Percentiles rank a stretch among this genome's conserved stretches.
These are phyloP conservation scores for Shiraia sp. DNA, from an alignment of 2,329 filamentous ascomycete genomes.

Conservation along the genomic window DNA sequence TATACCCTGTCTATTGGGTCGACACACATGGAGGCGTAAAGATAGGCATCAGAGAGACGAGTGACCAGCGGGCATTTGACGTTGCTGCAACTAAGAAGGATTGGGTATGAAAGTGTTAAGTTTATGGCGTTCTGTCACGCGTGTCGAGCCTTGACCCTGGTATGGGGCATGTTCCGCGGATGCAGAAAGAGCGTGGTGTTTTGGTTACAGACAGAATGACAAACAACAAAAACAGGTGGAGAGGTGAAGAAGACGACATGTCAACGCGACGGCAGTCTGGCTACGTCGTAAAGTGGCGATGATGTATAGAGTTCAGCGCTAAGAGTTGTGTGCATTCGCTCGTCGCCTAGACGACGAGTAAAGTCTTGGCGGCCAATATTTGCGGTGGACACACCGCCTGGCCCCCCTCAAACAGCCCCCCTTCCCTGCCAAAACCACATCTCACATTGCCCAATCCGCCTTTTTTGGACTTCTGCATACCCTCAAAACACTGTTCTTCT, in stretches of 20 bases:
- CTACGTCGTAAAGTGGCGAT: no score
- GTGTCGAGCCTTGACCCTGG: not conserved
- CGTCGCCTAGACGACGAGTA: slow-evolving; percentile 6
- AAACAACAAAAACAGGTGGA: not conserved
- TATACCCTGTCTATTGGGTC: not conserved
- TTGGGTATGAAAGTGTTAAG: no score
- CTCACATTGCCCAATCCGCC: slow-evolving; percentile 13
- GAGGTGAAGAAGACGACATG: no score
- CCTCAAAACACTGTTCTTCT: slow-evolving; percentile 4
- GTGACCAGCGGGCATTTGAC: no score
- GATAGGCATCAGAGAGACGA: no score
- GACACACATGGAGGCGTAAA: no score
- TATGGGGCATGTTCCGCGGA: not conserved
- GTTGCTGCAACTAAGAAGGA: no score
- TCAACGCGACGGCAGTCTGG: no score
- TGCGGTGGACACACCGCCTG: slow-evolving; percentile 10
- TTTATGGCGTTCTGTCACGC: no score
- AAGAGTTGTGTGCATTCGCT: not conserved
- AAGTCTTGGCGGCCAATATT: slow-evolving; percentile 9
- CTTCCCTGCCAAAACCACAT: slow-evolving; percentile 12
- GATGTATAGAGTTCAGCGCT: not conserved
- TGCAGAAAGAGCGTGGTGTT: not conserved
- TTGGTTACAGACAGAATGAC: not conserved
- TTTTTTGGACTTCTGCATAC: slow-evolving; percentile 12
- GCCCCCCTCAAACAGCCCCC: slow-evolving; percentile 16